Evolutionary conservation across 129 eudicot genomes (phyloP).

Genomic region (Centaurea solstitialis): DNA sequence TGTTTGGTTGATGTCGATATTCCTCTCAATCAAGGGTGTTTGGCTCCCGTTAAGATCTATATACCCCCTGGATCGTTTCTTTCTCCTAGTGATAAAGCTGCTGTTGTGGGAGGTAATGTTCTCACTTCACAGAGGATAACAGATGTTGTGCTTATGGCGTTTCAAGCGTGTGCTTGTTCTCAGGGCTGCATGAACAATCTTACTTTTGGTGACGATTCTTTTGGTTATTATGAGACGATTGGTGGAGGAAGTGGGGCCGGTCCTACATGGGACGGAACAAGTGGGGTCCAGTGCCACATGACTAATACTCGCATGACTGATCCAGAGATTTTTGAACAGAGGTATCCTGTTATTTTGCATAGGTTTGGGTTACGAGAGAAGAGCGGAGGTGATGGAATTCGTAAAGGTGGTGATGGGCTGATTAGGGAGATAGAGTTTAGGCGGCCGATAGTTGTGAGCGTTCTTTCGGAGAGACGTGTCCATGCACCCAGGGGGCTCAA

Average conservation of each 20-base stretch:
- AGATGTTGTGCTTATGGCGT: constrained; percentile 87
- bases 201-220: constrained; percentile 91
- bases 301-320: constrained; percentile 98
- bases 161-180: constrained; percentile 96
- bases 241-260: constrained; percentile 99
- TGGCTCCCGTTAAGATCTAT: constrained; percentile 79
- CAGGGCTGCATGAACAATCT: constrained; percentile 98
- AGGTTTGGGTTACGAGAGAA: constrained; percentile 78
- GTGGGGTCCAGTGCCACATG: constrained; percentile 99
- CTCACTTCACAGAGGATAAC: constrained; percentile 91
- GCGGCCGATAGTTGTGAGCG: constrained; percentile 73
- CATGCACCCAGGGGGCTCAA: constrained; percentile 88
- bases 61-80: constrained; percentile 83
- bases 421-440: constrained; percentile 89
- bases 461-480: constrained; percentile 92
- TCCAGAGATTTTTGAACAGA: constrained; percentile 98
- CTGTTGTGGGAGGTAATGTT: constrained; percentile 97
- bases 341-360: constrained; percentile 89
- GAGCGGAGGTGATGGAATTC: constrained; percentile 89
- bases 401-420: constrained; percentile 94
- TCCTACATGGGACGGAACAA: constrained; percentile 92
- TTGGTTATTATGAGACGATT: constrained; percentile 94
- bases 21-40: constrained; percentile 93
- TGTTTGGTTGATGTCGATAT: constrained; percentile 88
- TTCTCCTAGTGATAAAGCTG: constrained; percentile 96